phyloP scores from a whole-genome alignment of 441 rosid genomes.

The Croton setiger region DNA sequence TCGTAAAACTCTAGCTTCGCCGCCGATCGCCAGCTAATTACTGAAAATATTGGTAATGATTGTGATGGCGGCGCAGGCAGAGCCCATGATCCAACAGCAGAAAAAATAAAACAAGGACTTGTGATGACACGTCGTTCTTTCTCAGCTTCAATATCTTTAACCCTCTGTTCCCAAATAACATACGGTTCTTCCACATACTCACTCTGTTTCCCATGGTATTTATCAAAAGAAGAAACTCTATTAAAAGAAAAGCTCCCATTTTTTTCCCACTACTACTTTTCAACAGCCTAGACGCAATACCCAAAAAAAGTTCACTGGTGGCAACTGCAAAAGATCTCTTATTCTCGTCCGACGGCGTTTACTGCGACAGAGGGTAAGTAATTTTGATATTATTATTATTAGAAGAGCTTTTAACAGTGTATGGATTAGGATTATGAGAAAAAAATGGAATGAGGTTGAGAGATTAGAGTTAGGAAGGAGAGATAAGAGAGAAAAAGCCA shows the following conservation, averaged over 20 bases:
- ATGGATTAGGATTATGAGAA: constrained; percentile 12
- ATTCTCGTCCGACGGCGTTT: constrained; percentile 30
- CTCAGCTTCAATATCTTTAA: constrained; percentile 82
- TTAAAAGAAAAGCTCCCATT: constrained; percentile 14
- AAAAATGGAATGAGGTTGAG: constrained; percentile 22
- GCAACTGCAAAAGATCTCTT: constrained; percentile 57
- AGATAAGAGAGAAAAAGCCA: constrained; percentile 35
- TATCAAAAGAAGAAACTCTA: constrained; percentile 20
- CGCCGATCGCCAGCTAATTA: no score
- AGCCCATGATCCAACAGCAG: constrained; percentile 94
- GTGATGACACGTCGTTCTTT: constrained; percentile 58
- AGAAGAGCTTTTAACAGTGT: constrained; percentile 14
- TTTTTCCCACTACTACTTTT: constrained; percentile 15
- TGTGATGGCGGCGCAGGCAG: no score
- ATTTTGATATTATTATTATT: constrained; percentile 19
- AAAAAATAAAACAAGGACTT: constrained; percentile 92
- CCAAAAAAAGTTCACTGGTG: constrained; percentile 71
- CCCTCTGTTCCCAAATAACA: constrained; percentile 25
- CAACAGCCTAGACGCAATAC: constrained; percentile 58
- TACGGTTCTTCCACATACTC: constrained; percentile 39
- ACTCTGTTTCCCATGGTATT: constrained; percentile 6
- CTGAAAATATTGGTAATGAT: no score
- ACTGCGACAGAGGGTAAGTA: constrained; percentile 23
- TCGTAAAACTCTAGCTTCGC: no score
- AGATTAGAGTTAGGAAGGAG: no score